These are phyloP conservation scores for Phytophthora chlamydospora DNA, from an alignment of 352 stramenopile species.

Conservation along the genomic window DNA sequence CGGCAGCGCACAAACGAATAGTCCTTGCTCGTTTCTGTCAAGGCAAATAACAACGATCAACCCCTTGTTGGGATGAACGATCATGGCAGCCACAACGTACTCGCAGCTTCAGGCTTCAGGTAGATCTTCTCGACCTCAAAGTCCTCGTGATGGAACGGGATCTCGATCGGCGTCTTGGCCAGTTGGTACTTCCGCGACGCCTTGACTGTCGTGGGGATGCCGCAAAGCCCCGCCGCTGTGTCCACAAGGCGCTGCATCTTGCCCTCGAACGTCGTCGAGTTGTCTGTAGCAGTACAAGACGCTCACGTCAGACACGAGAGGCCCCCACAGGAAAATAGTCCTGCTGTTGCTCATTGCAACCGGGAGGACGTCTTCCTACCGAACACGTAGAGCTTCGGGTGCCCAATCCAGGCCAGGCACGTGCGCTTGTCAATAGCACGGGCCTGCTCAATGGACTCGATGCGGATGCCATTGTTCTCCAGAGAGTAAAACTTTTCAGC, in stretches of 20 bases:
- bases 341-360: neutral
- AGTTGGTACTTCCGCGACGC: conserved; percentile 81
- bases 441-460: conserved; percentile 94
- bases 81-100: conserved; percentile 24
- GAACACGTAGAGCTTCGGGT: conserved; percentile 88
- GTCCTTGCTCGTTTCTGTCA: conserved; percentile 76
- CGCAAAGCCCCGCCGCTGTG: conserved; percentile 71
- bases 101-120: conserved; percentile 69
- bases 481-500: conserved; percentile 96
- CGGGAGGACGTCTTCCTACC: conserved; percentile 35
- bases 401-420: conserved; percentile 80
- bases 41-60: conserved; percentile 1
- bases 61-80: neutral
- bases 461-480: conserved; percentile 96
- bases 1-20: conserved; percentile 88
- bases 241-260: conserved; percentile 91
- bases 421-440: conserved; percentile 86
- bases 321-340: neutral
- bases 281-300: conserved; percentile 52
- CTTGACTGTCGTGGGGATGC: conserved; percentile 80
- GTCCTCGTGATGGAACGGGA: conserved; percentile 83
- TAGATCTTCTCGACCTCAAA: conserved; percentile 91
- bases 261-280: conserved; percentile 81
- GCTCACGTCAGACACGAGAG: conserved; percentile 7
- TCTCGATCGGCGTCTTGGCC: conserved; percentile 49